A percentile compares a stretch with the other conserved stretches of the same genome.
These are phyloP conservation scores for Pyrenula aspistea DNA, from an alignment of 495 filamentous ascomycete genomes.

Conservation along the genomic window DNA sequence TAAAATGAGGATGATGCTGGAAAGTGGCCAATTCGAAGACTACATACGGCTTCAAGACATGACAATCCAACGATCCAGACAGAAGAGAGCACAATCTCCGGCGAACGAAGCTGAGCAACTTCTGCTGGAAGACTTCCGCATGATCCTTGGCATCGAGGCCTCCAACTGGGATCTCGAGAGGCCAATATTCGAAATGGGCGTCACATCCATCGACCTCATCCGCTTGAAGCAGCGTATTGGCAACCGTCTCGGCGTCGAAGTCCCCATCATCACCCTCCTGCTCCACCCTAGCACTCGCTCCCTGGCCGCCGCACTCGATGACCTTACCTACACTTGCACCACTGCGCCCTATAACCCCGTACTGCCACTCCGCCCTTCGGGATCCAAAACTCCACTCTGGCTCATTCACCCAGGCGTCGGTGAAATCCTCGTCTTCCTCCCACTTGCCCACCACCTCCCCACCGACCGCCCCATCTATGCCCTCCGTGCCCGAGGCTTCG, in stretches of 20 bases:
- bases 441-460: slow-evolving; percentile 28
- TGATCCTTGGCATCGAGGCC: background rate
- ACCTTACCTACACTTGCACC: background rate
- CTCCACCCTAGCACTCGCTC: slow-evolving; percentile 22
- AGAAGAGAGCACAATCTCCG: background rate
- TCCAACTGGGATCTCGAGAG: slow-evolving; percentile 3
- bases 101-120: slow-evolving; percentile 5
- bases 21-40: slow-evolving; percentile 9
- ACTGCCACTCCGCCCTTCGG: slow-evolving; percentile 27
- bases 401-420: slow-evolving; percentile 46
- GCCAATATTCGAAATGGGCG: slow-evolving; percentile 24
- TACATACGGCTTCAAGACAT: background rate
- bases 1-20: slow-evolving; percentile 22
- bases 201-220: slow-evolving; percentile 29
- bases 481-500: slow-evolving; percentile 40
- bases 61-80: background rate
- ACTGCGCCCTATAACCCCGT: slow-evolving; percentile 31
- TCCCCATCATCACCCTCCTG: slow-evolving; percentile 28
- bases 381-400: slow-evolving; percentile 38
- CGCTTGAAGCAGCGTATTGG: slow-evolving; percentile 12
- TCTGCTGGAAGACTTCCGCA: slow-evolving; percentile 9
- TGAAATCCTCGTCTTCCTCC: slow-evolving; percentile 44
- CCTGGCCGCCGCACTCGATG: slow-evolving; percentile 17
- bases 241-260: slow-evolving; percentile 6
- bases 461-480: slow-evolving; percentile 40